Percentiles rank a stretch among this genome's conserved stretches.
phyloP scores from a whole-genome alignment of 2,329 filamentous ascomycete genomes.

The Peltaster fructicola region DNA sequence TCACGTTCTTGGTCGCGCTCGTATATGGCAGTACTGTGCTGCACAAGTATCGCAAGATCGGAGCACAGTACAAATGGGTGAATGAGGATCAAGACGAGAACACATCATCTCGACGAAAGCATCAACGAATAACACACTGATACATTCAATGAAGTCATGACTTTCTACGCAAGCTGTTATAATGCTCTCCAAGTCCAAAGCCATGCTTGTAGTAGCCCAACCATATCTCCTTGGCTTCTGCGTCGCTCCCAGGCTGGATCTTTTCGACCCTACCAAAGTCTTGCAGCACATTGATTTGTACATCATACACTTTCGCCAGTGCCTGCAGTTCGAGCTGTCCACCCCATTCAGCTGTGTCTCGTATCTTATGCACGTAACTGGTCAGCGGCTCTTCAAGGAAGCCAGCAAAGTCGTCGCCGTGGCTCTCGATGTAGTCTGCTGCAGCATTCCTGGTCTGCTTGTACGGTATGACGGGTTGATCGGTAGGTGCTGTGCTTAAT shows the following conservation, averaged over 20 bases:
- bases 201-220: slow-evolving; percentile 88
- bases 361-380: slow-evolving; percentile 56
- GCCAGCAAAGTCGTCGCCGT: slow-evolving; percentile 65
- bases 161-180: slow-evolving; percentile 71
- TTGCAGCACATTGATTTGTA: slow-evolving; percentile 72
- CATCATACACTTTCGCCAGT: slow-evolving; percentile 60
- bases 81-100: no score
- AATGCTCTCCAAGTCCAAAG: slow-evolving; percentile 90
- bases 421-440: slow-evolving; percentile 55
- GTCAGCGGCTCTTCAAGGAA: slow-evolving; percentile 72
- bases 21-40: slow-evolving; percentile 1
- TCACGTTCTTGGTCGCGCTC: slow-evolving; percentile 1
- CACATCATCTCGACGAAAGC: no score
- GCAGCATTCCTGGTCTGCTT: slow-evolving; percentile 51
- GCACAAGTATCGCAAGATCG: no score
- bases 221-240: slow-evolving; percentile 50
- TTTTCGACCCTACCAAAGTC: slow-evolving; percentile 61
- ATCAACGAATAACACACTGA: no score
- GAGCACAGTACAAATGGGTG: no score
- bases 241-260: slow-evolving; percentile 39
- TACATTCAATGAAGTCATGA: no score
- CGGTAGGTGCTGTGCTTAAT: slow-evolving; percentile 16
- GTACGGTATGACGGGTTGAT: slow-evolving; percentile 30
- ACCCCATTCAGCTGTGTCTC: slow-evolving; percentile 87
- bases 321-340: slow-evolving; percentile 81